These are phyloP conservation scores for Mortierella antarctica DNA, from an alignment of 192 early-diverging fungal genomes.

Conservation along the genomic window DNA sequence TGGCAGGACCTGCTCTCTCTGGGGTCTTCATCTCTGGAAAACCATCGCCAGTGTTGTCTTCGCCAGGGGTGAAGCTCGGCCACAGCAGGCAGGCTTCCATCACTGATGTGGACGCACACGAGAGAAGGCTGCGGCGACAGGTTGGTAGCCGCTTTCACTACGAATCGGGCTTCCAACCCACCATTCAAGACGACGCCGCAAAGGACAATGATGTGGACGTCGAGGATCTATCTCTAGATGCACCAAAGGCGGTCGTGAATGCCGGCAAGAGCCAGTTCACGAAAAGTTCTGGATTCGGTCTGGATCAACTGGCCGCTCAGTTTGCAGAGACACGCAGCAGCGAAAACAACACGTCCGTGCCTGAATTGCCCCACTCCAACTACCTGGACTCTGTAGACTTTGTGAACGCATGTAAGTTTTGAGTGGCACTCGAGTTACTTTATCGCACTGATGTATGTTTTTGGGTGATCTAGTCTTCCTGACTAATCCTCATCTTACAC, in stretches of 20 bases:
- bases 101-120: constrained; percentile 52
- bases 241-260: constrained; percentile 26
- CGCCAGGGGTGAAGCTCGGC: constrained; percentile 18
- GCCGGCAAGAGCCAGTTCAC: background rate
- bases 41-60: constrained; percentile 27
- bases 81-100: constrained; percentile 46
- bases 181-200: constrained; percentile 1
- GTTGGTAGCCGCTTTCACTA: constrained; percentile 40
- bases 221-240: constrained; percentile 37
- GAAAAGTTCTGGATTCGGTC: constrained; percentile 10
- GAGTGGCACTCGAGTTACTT: background rate
- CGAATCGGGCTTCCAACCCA: constrained; percentile 45
- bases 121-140: constrained; percentile 39
- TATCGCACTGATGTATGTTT: background rate
- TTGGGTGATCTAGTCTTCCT: background rate
- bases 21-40: constrained; percentile 29
- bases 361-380: constrained; percentile 43
- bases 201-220: constrained; percentile 36
- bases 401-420: constrained; percentile 50
- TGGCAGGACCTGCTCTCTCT: constrained; percentile 42
- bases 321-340: constrained; percentile 14
- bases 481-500: background rate
- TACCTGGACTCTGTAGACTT: constrained; percentile 51
- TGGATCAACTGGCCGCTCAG: constrained; percentile 20
- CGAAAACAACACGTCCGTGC: constrained; percentile 39